Percentiles rank a stretch among this genome's conserved stretches.
Evolutionary conservation across 2,329 filamentous ascomycete species (phyloP).

Genomic region (Pseudogymnoascus sp.): DNA sequence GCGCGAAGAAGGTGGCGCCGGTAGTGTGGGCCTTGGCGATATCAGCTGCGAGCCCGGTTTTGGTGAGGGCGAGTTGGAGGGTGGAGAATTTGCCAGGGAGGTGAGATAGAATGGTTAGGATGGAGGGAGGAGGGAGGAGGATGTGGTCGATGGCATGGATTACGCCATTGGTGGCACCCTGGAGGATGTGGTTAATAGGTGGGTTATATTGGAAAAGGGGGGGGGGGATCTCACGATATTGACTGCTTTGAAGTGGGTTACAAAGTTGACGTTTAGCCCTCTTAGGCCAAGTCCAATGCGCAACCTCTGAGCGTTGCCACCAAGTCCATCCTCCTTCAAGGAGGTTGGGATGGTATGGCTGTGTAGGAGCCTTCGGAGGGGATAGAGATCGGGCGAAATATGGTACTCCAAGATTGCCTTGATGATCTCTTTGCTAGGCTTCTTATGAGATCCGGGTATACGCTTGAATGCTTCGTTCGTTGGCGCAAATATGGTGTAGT

Average conservation of each 20-base stretch:
- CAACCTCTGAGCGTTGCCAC: constrained; percentile 58
- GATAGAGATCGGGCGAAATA: constrained; percentile 59
- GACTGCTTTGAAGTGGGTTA: constrained; percentile 59
- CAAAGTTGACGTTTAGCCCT: constrained; percentile 70
- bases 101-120: constrained; percentile 55
- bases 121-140: constrained; percentile 66
- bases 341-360: constrained; percentile 70
- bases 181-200: constrained; percentile 5
- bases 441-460: constrained; percentile 43
- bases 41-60: constrained; percentile 62
- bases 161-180: constrained; percentile 71
- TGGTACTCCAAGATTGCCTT: constrained; percentile 70
- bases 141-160: constrained; percentile 71
- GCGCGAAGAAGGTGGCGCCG: constrained; percentile 74
- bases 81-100: constrained; percentile 71
- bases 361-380: constrained; percentile 56
- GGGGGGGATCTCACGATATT: constrained; percentile 53
- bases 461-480: constrained; percentile 67
- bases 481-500: constrained; percentile 78
- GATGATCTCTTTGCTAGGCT: constrained; percentile 64
- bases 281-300: constrained; percentile 55
- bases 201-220: background rate
- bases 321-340: constrained; percentile 51
- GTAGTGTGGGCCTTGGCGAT: constrained; percentile 46
- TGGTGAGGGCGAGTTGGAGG: constrained; percentile 63